Conservation (phyloP, 306 rosid genomes). For the Dalbergia oliveri region DNA sequence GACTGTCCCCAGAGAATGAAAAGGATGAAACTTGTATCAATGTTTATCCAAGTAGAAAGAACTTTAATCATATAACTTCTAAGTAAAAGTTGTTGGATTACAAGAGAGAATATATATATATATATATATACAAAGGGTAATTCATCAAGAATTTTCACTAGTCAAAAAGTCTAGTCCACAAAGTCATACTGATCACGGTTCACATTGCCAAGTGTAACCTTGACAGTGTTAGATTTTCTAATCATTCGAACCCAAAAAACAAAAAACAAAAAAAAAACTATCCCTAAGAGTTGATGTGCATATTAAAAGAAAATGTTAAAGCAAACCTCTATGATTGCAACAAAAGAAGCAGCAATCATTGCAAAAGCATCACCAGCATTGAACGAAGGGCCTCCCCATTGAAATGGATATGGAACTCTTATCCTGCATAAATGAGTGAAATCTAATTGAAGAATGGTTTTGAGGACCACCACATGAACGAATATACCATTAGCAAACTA, state of each 20-base stretch:
- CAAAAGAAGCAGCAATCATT: slow-evolving; percentile 78
- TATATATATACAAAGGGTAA: not conserved
- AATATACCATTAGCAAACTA: slow-evolving; percentile 17
- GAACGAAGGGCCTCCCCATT: slow-evolving; percentile 85
- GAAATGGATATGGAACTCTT: slow-evolving; percentile 92
- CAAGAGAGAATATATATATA: not conserved
- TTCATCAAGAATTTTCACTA: slow-evolving; percentile 8
- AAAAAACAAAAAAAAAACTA: not conserved
- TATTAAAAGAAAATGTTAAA: not conserved
- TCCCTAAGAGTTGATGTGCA: not conserved
- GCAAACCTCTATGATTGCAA: slow-evolving; percentile 79
- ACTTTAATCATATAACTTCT: not conserved
- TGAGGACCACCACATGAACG: slow-evolving; percentile 11
- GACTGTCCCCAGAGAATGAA: slow-evolving; percentile 61
- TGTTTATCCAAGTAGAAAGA: slow-evolving; percentile 19
- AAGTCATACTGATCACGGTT: slow-evolving; percentile 9
- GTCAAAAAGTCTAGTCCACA: slow-evolving; percentile 5
- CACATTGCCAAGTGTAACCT: not conserved
- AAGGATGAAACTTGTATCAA: slow-evolving; percentile 26
- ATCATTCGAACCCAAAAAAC: not conserved
- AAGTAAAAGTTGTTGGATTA: not conserved
- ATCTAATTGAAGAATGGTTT: not conserved
- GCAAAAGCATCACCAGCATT: slow-evolving; percentile 78
- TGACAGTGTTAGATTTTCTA: slow-evolving; percentile 14
- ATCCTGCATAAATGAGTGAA: slow-evolving; percentile 64